These are phyloP conservation scores for Geranium rotundifolium DNA, from an alignment of 345 rosid genomes.

Conservation along the genomic window DNA sequence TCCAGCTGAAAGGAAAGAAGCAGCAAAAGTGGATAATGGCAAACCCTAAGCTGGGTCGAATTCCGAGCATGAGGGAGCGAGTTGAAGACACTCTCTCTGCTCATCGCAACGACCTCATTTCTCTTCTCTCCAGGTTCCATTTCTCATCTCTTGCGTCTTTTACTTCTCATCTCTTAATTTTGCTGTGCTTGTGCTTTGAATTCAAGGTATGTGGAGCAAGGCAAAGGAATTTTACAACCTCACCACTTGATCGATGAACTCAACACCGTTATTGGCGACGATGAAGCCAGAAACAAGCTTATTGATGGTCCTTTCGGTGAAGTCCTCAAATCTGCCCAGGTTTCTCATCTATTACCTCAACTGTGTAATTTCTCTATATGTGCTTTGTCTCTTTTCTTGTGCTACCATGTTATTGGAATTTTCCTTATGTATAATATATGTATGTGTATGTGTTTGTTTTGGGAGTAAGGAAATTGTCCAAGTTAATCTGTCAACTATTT, in stretches of 20 bases:
- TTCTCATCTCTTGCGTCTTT: background rate
- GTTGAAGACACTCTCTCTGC: constrained; percentile 78
- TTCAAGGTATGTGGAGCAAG: constrained; percentile 83
- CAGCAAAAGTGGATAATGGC: constrained; percentile 27
- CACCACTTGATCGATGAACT: constrained; percentile 82
- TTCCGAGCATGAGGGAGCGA: constrained; percentile 74
- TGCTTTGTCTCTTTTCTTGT: background rate
- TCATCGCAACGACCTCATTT: constrained; percentile 83
- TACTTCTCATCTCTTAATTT: constrained; percentile 5
- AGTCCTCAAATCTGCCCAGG: constrained; percentile 69
- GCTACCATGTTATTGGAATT: background rate
- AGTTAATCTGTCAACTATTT: background rate
- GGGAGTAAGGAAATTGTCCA: background rate
- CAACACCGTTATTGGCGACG: constrained; percentile 47
- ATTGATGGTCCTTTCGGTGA: constrained; percentile 63
- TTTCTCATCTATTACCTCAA: constrained; percentile 4
- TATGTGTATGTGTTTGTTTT: background rate
- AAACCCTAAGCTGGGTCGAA: constrained; percentile 36
- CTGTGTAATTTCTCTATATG: too few species aligned
- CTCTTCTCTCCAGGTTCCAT: constrained; percentile 81
- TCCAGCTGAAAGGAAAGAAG: too few species aligned
- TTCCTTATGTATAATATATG: background rate
- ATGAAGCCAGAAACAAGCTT: constrained; percentile 35
- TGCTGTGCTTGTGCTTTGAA: background rate
- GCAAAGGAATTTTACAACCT: constrained; percentile 82